Base-by-base conservation (phyloP, 1,139 yeast genomes). In the Wickerhamomyces sp. region DNA sequence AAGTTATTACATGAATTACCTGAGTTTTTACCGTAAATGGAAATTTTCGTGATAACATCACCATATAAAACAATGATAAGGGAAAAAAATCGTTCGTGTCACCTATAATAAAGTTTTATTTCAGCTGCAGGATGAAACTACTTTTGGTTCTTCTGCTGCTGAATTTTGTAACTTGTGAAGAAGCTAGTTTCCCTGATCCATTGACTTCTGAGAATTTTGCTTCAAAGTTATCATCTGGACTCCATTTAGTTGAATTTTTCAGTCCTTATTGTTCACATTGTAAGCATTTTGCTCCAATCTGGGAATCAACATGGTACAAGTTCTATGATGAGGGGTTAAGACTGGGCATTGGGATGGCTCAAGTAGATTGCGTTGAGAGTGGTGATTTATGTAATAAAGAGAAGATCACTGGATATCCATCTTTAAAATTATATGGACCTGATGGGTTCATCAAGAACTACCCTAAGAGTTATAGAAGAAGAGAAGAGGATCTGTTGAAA, bases 201-300 rank as follows among this genome's bases (percentile, higher is more conserved):
- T 37, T 64, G 27, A 58, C 56, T 5, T 44, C 47, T 18, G 46
- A 47, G 5, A 52, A 54, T 17, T 52, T 52, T 43, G 37, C 39
- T 12, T 17, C 42, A 3, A 41, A 38, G 33, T 58, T 81, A 4
- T 53, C 70, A 15, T 56, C 64, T 10, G 76, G 76, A 13, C 59
- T 80, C 21, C 76, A 83, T 37, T 38, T 54, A 39, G 76, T 81
- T 14, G 87, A 81, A 55, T 82, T 82, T 55, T 82, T 59, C 53
- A 78, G 86, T 20, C 90, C 90, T 0, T 76, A 75, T 52, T 84
- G 94, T 55, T 55, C 61, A n/a, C 92, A 83, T 58, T 84, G 95
- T 61, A 73, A 68, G 48, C 65, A 64, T 10, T 64, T 84, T 44
- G 84, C 80, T 3, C 89, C 90, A 8, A 68, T 60, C 5, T 82